phyloP scores from a whole-genome alignment of 352 stramenopile species.

The Phytophthora cryptogea region DNA sequence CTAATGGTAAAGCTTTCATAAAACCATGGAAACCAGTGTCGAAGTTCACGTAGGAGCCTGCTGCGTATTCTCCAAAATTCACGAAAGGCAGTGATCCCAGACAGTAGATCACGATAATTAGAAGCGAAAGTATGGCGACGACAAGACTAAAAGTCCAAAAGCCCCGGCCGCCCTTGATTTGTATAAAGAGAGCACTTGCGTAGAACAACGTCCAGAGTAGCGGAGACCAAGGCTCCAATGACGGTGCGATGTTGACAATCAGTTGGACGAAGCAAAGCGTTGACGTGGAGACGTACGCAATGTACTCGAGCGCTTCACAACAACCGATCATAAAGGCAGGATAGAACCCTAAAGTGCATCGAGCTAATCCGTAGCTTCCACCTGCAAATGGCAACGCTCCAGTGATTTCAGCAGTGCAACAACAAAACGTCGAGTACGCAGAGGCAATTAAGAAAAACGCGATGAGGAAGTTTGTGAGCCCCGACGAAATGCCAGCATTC shows the following conservation, averaged over 20 bases:
- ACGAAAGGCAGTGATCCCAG: constrained; percentile 30
- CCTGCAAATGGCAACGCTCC: constrained; percentile 50
- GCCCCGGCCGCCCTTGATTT: constrained; percentile 21
- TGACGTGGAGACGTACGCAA: constrained; percentile 44
- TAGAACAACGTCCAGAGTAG: constrained; percentile 33
- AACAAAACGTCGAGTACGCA: constrained; percentile 47
- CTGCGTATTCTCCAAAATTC: constrained; percentile 17
- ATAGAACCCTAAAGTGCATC: constrained; percentile 50
- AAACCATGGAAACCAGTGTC: constrained; percentile 22
- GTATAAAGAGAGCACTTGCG: constrained; percentile 25
- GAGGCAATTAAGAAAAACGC: constrained; percentile 39
- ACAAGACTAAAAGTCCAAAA: constrained; percentile 46
- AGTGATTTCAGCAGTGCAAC: constrained; percentile 53
- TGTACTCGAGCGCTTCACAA: constrained; percentile 54
- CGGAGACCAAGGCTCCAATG: constrained; percentile 10
- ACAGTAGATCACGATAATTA: constrained; percentile 37
- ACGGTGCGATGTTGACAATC: constrained; percentile 24
- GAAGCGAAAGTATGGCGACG: constrained; percentile 28
- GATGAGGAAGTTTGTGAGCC: constrained; percentile 46
- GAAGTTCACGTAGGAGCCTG: background rate
- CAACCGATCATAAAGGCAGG: constrained; percentile 51
- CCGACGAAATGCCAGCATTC: constrained; percentile 45
- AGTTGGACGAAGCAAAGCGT: constrained; percentile 40
- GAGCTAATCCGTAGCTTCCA: constrained; percentile 42
- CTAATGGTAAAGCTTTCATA: constrained; percentile 31